These are phyloP conservation scores for Fusarium azukiicola DNA, from an alignment of 2,329 filamentous ascomycete species.

Conservation along the genomic window DNA sequence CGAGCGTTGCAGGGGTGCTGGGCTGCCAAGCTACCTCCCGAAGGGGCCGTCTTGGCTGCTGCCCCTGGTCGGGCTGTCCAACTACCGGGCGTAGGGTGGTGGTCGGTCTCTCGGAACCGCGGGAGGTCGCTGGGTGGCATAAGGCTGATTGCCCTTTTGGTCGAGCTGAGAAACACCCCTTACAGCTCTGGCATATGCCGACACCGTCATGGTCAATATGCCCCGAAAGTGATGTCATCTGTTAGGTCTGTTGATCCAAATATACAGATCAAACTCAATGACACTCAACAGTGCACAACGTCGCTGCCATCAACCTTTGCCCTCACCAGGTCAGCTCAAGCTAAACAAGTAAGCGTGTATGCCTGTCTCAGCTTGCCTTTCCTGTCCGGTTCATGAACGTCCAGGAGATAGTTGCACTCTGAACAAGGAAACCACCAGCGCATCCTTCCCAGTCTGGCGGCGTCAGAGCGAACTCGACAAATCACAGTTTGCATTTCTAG, in stretches of 20 bases:
- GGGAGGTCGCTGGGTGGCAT: constrained; percentile 9
- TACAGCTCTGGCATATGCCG: not conserved
- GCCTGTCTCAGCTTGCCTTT: constrained; percentile 23
- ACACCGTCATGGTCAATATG: constrained; percentile 23
- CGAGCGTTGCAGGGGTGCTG: constrained; percentile 6
- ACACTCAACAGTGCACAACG: not conserved
- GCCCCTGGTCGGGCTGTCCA: constrained; percentile 1
- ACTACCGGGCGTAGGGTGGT: constrained; percentile 19
- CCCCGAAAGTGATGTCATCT: constrained; percentile 37
- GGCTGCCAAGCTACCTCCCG: constrained; percentile 18
- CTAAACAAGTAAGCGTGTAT: not conserved
- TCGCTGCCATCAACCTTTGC: not conserved
- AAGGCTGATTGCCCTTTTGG: constrained; percentile 27
- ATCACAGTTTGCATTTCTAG: not conserved
- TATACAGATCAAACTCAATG: not conserved
- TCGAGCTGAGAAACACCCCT: not conserved
- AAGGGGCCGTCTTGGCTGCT: constrained; percentile 14
- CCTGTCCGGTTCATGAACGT: constrained; percentile 20
- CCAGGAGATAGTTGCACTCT: not conserved
- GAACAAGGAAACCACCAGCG: constrained; percentile 22
- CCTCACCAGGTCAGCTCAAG: not conserved
- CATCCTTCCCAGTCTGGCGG: constrained; percentile 2
- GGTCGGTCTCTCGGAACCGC: constrained; percentile 11
- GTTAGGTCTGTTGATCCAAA: constrained; percentile 39
- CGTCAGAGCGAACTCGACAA: constrained; percentile 1